Conservation (phyloP, 768 basidiomycete species). For the Mycena metata region DNA sequence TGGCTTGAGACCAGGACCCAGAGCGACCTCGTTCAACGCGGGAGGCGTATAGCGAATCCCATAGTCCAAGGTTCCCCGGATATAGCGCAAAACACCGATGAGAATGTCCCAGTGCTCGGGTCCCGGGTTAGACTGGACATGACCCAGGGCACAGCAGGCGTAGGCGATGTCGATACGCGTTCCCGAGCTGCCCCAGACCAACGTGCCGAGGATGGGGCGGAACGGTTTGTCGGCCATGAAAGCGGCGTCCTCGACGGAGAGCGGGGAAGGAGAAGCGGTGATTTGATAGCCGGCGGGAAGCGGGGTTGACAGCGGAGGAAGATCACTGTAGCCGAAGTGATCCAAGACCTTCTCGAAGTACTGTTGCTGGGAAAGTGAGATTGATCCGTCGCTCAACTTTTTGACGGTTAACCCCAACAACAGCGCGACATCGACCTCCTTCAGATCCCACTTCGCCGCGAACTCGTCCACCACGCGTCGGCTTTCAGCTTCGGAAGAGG, state of each 20-base stretch:
- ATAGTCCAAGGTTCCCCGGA: background rate
- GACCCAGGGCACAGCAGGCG: constrained; percentile 9
- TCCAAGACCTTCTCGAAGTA: constrained; percentile 19
- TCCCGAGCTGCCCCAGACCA: constrained; percentile 36
- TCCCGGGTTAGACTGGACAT: constrained; percentile 38
- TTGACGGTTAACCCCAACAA: constrained; percentile 12
- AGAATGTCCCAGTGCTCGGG: constrained; percentile 45
- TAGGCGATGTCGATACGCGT: constrained; percentile 37
- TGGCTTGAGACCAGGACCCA: constrained; percentile 2
- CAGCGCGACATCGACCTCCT: too few species aligned
- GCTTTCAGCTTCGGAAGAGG: too few species aligned
- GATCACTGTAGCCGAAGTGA: constrained; percentile 11
- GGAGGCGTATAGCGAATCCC: too few species aligned
- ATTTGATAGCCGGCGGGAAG: constrained; percentile 10
- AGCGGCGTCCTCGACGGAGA: constrained; percentile 13
- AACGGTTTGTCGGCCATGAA: constrained; percentile 39
- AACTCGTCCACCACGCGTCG: too few species aligned
- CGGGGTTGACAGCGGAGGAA: constrained; percentile 2
- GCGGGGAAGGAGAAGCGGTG: constrained; percentile 3
- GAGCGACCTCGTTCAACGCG: background rate
- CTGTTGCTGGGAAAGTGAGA: constrained; percentile 11
- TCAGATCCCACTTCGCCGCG: too few species aligned
- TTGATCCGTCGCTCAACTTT: constrained; percentile 11
- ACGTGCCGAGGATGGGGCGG: constrained; percentile 26
- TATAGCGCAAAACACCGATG: constrained; percentile 44